These are phyloP conservation scores for Hippophae gyantsensis DNA, from an alignment of 306 rosid species.

Conservation along the genomic window DNA sequence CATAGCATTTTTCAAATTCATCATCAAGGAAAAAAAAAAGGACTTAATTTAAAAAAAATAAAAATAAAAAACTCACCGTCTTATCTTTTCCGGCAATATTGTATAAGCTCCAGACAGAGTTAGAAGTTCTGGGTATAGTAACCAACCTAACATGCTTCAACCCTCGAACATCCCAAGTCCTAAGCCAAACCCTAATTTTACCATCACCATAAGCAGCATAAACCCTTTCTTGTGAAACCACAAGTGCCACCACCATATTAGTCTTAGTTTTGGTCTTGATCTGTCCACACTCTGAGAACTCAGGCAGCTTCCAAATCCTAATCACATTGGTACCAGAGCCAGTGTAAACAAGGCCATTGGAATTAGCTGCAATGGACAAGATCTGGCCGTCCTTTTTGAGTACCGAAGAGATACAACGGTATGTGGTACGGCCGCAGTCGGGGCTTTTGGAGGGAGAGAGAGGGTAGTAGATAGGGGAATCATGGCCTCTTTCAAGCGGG, in stretches of 20 bases:
- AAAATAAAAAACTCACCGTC: slow-evolving; percentile 35
- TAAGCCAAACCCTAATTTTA: slow-evolving; percentile 67
- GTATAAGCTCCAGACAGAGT: slow-evolving; percentile 49
- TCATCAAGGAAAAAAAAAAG: too few species aligned
- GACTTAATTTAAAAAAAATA: slow-evolving; percentile 5
- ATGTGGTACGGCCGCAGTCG: slow-evolving; percentile 32
- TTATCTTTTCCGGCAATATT: slow-evolving; percentile 67
- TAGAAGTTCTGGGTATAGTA: slow-evolving; percentile 59
- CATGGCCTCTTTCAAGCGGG: slow-evolving; percentile 48
- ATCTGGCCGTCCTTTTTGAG: slow-evolving; percentile 83
- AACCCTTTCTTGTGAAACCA: slow-evolving; percentile 64
- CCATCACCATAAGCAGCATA: slow-evolving; percentile 91
- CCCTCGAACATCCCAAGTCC: slow-evolving; percentile 48
- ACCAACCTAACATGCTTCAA: slow-evolving; percentile 60
- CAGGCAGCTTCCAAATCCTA: slow-evolving; percentile 83
- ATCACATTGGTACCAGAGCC: slow-evolving; percentile 59
- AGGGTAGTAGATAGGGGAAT: slow-evolving; percentile 40
- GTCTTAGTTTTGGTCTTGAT: slow-evolving; percentile 69
- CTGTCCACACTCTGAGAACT: slow-evolving; percentile 75
- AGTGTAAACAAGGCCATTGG: slow-evolving; percentile 61
- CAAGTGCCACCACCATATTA: slow-evolving; percentile 52
- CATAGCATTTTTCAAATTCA: too few species aligned
- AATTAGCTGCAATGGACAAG: slow-evolving; percentile 41
- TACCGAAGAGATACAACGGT: slow-evolving; percentile 77
- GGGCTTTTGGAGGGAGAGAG: slow-evolving; percentile 21